Evolutionary conservation across 345 rosid species (phyloP), one percentile per base, ranked within the genome.

Genomic region (Citropsis articulata): DNA sequence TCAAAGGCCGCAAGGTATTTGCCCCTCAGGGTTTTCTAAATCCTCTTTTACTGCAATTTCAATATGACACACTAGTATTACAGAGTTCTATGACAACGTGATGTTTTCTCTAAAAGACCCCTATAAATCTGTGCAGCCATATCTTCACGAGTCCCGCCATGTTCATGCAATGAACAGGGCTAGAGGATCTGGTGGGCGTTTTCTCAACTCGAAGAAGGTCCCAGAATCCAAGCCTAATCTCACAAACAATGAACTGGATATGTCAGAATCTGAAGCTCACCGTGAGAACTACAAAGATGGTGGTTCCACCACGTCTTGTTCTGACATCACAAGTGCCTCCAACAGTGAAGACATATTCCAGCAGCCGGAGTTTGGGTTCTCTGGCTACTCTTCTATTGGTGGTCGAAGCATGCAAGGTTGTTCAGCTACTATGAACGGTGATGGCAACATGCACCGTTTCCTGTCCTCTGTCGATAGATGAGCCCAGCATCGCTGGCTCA

Each of bases 61-160:
- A 33, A 53, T 27, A 48, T 55, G 42, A 28, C 45, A n/a, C 25
- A 53, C 28, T 35, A 45, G 59, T 60, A 27, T 61, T 33, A 9
- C 40, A 4, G 19, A 4, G 53, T 63, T 61, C n/a, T 27, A 18
- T 24, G 61, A 9, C 61, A 19, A 28, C 19, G 25, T 24, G 56
- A 45, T 42, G 21, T 78, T 36, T 16, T 64, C 30, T 68, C 57
- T 53, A 53, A 18, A 72, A 69, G 57, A 45, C 18, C 14, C 50
- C 18, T 13, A 45, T 45, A 13, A 45, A 45, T 45, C 48, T n/a
- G 55, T 82, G 83, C 87, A 94, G 97, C 96, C 91, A 0, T 94
- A 94, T 78, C 94, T 94, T 75, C 98, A 93, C 0, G 95, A 94
- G 83, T 93, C 98, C 76, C 89, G 98, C 61, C 98, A 94, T 81